Conservation (phyloP, 1,284 basidiomycete species). For the Amylostereum chailletii region DNA sequence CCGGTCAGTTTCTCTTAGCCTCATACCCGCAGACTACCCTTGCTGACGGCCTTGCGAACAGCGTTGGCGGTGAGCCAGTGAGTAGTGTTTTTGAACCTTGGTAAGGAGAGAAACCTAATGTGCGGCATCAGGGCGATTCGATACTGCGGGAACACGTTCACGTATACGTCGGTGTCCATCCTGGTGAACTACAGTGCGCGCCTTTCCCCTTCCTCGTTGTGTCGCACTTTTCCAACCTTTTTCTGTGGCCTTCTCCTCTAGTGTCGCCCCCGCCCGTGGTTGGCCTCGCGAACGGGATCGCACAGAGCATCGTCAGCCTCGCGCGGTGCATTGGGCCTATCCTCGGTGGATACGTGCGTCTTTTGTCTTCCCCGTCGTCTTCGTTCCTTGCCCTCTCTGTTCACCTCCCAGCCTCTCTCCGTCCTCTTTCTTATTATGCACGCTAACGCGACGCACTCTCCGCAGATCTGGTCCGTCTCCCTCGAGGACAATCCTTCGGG, state of each 20-base stretch:
- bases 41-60: conserved; percentile 18
- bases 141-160: conserved; percentile 71
- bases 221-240: neutral
- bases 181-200: conserved; percentile 71
- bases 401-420: neutral
- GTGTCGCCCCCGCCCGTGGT: conserved; percentile 75
- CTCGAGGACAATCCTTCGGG: conserved; percentile 60
- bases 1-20: conserved; percentile 33
- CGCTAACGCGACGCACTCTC: neutral
- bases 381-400: too few relatives aligned
- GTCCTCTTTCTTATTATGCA: neutral
- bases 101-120: neutral
- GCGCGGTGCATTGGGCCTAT: conserved; percentile 73
- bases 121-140: conserved; percentile 47
- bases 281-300: conserved; percentile 73
- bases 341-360: conserved; percentile 65
- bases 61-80: conserved; percentile 69
- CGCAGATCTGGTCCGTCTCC: conserved; percentile 69
- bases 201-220: neutral
- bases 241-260: conserved; percentile 18
- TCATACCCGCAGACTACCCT: too few relatives aligned
- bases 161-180: conserved; percentile 71
- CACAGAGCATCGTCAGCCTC: conserved; percentile 77
- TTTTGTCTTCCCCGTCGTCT: too few relatives aligned
- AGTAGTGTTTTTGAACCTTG: conserved; percentile 16